Percentiles rank a stretch among this genome's conserved stretches.
Conservation (phyloP, 116 monocot genomes). For the Cymodocea nodosa region DNA sequence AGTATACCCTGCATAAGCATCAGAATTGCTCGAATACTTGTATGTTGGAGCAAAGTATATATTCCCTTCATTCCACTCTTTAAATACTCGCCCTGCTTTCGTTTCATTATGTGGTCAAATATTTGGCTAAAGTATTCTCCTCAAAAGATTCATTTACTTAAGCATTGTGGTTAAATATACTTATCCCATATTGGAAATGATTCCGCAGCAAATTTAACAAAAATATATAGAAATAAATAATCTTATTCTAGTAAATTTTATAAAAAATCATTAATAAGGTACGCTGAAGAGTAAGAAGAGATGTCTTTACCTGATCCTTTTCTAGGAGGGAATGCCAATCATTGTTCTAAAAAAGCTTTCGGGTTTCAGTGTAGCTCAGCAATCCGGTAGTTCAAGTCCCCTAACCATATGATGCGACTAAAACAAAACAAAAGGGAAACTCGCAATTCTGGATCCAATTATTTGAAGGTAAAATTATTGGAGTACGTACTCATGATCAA, state of each 20-base stretch:
- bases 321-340: conserved; percentile 76
- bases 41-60: conserved; percentile 93
- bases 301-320: conserved; percentile 69
- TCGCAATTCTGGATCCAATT: neutral
- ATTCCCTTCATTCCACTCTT: conserved; percentile 85
- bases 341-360: conserved; percentile 49
- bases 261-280: no score
- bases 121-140: no score
- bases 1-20: conserved; percentile 67
- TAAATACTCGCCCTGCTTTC: conserved; percentile 72
- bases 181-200: no score
- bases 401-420: conserved; percentile 85
- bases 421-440: neutral
- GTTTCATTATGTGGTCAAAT: no score
- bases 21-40: conserved; percentile 87
- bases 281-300: neutral
- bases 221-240: no score
- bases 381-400: conserved; percentile 86
- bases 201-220: no score
- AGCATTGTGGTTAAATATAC: no score
- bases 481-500: conserved; percentile 67
- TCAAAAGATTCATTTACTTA: no score
- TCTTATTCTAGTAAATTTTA: no score
- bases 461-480: neutral
- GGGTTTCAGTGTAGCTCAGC: conserved; percentile 66